Conservation (phyloP, 2,329 filamentous ascomycete genomes). For the Paraphoma chrysanthemicola region DNA sequence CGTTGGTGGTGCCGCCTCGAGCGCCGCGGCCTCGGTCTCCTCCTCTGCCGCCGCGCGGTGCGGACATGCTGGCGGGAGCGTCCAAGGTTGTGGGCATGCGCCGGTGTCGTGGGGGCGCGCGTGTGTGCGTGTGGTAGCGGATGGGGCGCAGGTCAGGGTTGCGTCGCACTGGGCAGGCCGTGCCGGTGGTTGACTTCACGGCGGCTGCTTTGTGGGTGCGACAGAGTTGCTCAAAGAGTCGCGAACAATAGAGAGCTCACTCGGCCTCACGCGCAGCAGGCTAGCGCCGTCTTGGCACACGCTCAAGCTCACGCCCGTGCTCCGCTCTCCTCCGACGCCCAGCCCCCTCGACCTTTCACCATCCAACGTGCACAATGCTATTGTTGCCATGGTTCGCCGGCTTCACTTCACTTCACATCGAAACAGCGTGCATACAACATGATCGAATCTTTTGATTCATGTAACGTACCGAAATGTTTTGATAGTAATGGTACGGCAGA, state of each 20-base stretch:
- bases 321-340: not conserved
- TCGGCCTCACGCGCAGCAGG: not conserved
- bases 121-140: not conserved
- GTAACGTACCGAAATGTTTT: conserved; percentile 24
- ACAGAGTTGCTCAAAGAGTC: conserved; percentile 20
- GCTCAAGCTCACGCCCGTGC: not conserved
- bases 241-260: conserved; percentile 9
- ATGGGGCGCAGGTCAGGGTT: not conserved
- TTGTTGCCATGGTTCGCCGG: not conserved
- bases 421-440: not conserved
- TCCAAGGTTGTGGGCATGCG: conserved; percentile 15
- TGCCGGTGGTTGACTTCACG: conserved; percentile 23
- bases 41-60: conserved; percentile 32
- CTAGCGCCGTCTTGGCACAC: not conserved
- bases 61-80: conserved; percentile 36
- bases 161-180: conserved; percentile 15
- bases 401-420: too few relatives aligned
- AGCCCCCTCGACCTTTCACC: not conserved
- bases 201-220: conserved; percentile 18
- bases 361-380: not conserved
- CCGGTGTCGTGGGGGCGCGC: conserved; percentile 4
- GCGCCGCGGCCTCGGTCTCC: conserved; percentile 23
- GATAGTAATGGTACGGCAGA: conserved; percentile 8
- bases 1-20: conserved; percentile 13
- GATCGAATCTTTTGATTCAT: conserved; percentile 3